Conservation (phyloP, 768 basidiomycete genomes). For the Suillus placidus region DNA sequence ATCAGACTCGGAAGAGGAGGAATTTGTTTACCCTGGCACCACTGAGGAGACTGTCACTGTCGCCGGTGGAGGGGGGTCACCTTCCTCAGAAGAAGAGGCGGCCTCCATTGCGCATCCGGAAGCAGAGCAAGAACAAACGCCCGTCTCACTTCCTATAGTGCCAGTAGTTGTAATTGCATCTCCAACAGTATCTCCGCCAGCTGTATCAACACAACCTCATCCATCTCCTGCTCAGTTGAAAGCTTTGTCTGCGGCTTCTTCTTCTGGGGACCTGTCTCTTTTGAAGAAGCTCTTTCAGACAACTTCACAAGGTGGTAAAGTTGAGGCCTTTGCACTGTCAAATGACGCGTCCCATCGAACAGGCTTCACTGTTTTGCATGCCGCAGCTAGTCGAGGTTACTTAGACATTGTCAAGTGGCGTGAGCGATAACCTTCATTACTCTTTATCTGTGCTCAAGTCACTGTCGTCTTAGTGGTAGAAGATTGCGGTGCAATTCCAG, state of each 20-base stretch:
- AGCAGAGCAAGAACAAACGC: constrained; percentile 10
- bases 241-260: constrained; percentile 76
- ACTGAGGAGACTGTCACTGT: constrained; percentile 18
- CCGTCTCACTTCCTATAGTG: not conserved
- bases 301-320: constrained; percentile 57
- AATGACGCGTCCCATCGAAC: constrained; percentile 84
- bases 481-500: constrained; percentile 83
- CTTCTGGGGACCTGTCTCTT: constrained; percentile 74
- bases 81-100: constrained; percentile 1
- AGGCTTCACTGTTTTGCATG: constrained; percentile 79
- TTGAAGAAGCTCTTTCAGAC: constrained; percentile 70
- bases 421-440: constrained; percentile 42
- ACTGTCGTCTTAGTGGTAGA: constrained; percentile 59
- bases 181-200: constrained; percentile 10
- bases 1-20: constrained; percentile 40
- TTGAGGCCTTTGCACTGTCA: constrained; percentile 74
- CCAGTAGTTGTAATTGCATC: constrained; percentile 3
- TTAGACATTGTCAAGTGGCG: constrained; percentile 78
- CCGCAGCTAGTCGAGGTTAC: constrained; percentile 80
- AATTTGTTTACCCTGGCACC: constrained; percentile 61
- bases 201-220: constrained; percentile 35
- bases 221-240: constrained; percentile 82
- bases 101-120: constrained; percentile 10
- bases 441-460: constrained; percentile 1
- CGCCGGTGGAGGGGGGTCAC: constrained; percentile 4